Percentiles rank a stretch among this genome's conserved stretches.
These are phyloP conservation scores for Penicillium goetzii DNA, from an alignment of 495 filamentous ascomycete genomes.

Conservation along the genomic window DNA sequence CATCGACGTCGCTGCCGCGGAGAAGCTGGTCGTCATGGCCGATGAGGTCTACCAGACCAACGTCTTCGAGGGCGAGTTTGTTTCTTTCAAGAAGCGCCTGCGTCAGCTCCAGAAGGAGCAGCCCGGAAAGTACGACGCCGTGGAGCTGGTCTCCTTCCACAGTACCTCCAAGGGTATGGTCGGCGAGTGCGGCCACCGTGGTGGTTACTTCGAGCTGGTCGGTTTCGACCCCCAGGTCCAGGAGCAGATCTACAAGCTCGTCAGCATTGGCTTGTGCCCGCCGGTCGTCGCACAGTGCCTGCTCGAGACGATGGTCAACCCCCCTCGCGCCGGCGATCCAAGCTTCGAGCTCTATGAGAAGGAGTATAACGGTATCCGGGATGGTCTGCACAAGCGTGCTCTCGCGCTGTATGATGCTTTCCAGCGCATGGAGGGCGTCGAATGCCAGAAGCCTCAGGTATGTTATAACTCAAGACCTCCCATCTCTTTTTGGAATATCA, in stretches of 20 bases:
- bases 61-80: slow-evolving; percentile 89
- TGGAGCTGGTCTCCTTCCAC: slow-evolving; percentile 87
- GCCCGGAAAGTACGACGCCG: slow-evolving; percentile 74
- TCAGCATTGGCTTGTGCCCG: slow-evolving; percentile 92
- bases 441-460: slow-evolving; percentile 77
- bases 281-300: slow-evolving; percentile 95
- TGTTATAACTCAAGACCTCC: slow-evolving; percentile 13
- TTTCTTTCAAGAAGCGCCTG: slow-evolving; percentile 90
- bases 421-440: slow-evolving; percentile 90
- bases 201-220: slow-evolving; percentile 93
- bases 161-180: slow-evolving; percentile 96
- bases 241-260: slow-evolving; percentile 97
- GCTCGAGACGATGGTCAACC: slow-evolving; percentile 96
- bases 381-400: slow-evolving; percentile 76
- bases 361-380: slow-evolving; percentile 81
- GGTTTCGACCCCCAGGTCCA: slow-evolving; percentile 85
- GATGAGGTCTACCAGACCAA: slow-evolving; percentile 99
- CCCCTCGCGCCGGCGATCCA: slow-evolving; percentile 77
- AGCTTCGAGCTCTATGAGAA: slow-evolving; percentile 79
- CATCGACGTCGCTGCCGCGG: slow-evolving; percentile 79
- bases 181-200: slow-evolving; percentile 95
- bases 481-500: not conserved
- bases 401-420: slow-evolving; percentile 87
- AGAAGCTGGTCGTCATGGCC: slow-evolving; percentile 86
- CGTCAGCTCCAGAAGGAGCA: slow-evolving; percentile 77